A percentile compares a stretch with the other conserved stretches of the same genome.
Conservation (phyloP, 805 yeast genomes). For the Tetrapisispora nanseiensis region DNA sequence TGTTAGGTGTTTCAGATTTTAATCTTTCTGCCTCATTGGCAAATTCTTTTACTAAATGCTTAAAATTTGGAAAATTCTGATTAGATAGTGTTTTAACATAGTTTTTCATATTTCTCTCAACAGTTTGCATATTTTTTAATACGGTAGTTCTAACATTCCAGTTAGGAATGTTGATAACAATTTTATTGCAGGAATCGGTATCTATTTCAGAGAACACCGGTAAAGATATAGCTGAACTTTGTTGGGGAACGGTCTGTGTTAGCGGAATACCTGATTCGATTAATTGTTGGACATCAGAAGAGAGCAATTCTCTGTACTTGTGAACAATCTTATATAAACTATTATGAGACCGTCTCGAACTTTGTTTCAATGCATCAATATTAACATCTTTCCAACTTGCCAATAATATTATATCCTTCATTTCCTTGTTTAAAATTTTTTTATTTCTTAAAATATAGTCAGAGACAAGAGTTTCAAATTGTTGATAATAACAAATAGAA, state of each 20-base stretch:
- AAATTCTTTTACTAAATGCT: slow-evolving; percentile 45
- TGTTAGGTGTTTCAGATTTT: slow-evolving; percentile 67
- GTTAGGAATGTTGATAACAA: slow-evolving; percentile 31
- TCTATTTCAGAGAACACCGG: slow-evolving; percentile 3
- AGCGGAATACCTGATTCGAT: slow-evolving; percentile 51
- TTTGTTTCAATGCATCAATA: slow-evolving; percentile 84
- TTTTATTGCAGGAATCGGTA: slow-evolving; percentile 7
- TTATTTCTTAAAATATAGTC: slow-evolving; percentile 38
- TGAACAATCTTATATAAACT: slow-evolving; percentile 73
- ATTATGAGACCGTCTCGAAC: slow-evolving; percentile 83
- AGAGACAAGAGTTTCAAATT: slow-evolving; percentile 45
- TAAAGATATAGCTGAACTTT: slow-evolving; percentile 3
- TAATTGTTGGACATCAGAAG: slow-evolving; percentile 40
- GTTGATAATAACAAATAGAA: slow-evolving; percentile 53
- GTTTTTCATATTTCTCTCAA: slow-evolving; percentile 46
- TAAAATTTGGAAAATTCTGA: slow-evolving; percentile 39
- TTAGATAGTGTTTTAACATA: slow-evolving; percentile 31
- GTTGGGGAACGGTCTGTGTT: not conserved
- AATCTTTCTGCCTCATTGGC: slow-evolving; percentile 51
- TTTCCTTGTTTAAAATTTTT: slow-evolving; percentile 60
- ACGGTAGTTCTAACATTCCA: slow-evolving; percentile 53
- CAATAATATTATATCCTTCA: slow-evolving; percentile 71
- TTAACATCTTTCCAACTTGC: slow-evolving; percentile 98
- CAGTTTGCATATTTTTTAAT: slow-evolving; percentile 40
- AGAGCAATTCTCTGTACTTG: slow-evolving; percentile 61